These are phyloP conservation scores for Cladosporium sp. DNA, from an alignment of 2,329 filamentous ascomycete genomes.

Conservation along the genomic window DNA sequence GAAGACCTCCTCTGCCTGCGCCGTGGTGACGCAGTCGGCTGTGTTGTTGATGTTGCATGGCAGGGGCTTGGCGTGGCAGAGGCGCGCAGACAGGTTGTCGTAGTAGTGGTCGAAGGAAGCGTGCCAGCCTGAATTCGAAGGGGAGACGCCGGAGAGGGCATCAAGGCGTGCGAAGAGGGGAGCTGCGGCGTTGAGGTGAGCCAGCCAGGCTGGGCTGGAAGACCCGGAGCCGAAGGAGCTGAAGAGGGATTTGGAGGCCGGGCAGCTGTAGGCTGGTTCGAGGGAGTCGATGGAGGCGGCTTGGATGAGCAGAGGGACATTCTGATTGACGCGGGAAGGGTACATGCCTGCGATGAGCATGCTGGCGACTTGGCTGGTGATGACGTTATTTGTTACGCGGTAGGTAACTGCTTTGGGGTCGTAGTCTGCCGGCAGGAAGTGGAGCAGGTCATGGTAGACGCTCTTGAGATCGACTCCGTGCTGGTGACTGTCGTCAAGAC, in stretches of 20 bases:
- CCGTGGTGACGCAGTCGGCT: constrained; percentile 60
- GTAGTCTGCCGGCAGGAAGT: constrained; percentile 61
- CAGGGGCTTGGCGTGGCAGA: constrained; percentile 72
- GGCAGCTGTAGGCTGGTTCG: constrained; percentile 71
- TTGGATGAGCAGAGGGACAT: constrained; percentile 47
- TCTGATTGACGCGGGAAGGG: constrained; percentile 34
- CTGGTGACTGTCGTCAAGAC: constrained; percentile 71
- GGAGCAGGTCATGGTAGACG: constrained; percentile 71
- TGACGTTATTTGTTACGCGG: constrained; percentile 77
- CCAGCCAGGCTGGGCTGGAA: constrained; percentile 57
- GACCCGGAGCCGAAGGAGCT: constrained; percentile 49
- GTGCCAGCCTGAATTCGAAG: constrained; percentile 64
- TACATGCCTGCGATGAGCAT: constrained; percentile 75
- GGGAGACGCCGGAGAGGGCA: constrained; percentile 63
- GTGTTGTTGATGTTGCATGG: constrained; percentile 62
- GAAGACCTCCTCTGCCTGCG: constrained; percentile 68
- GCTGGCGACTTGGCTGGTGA: constrained; percentile 77
- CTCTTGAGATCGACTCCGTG: constrained; percentile 74
- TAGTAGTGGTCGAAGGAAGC: constrained; percentile 77
- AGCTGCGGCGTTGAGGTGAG: constrained; percentile 60
- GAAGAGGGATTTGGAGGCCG: constrained; percentile 49
- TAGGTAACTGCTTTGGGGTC: constrained; percentile 56
- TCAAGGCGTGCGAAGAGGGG: constrained; percentile 64
- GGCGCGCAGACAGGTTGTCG: constrained; percentile 76
- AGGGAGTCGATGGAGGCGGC: constrained; percentile 66